These are phyloP conservation scores for Amanita polypyramis DNA, from an alignment of 768 basidiomycete genomes.

Conservation along the genomic window DNA sequence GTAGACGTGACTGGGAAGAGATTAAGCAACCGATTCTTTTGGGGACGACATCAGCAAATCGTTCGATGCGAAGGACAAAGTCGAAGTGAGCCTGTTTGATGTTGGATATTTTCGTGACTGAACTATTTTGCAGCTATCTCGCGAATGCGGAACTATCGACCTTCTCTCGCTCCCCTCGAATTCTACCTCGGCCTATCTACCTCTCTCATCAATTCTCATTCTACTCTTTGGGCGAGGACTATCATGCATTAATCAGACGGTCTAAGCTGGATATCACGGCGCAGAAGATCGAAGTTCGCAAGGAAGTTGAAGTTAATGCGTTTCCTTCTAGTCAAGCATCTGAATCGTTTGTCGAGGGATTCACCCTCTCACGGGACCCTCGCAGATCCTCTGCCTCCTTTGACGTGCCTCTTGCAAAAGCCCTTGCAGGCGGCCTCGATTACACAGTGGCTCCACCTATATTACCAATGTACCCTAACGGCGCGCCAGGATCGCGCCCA, in stretches of 20 bases:
- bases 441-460: slow-evolving; percentile 30
- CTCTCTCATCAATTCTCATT: slow-evolving; percentile 82
- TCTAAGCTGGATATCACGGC: slow-evolving; percentile 50
- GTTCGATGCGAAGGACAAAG: neutral
- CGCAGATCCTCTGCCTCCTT: slow-evolving; percentile 47
- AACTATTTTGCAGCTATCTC: slow-evolving; percentile 39
- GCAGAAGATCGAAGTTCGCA: slow-evolving; percentile 57
- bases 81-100: neutral
- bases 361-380: slow-evolving; percentile 30
- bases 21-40: slow-evolving; percentile 27
- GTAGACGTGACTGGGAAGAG: slow-evolving; percentile 41
- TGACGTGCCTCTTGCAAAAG: slow-evolving; percentile 70
- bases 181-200: slow-evolving; percentile 72
- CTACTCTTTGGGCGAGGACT: slow-evolving; percentile 63
- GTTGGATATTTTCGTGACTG: slow-evolving; percentile 6
- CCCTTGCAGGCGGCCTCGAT: slow-evolving; percentile 55
- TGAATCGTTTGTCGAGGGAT: slow-evolving; percentile 47
- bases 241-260: slow-evolving; percentile 65
- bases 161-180: slow-evolving; percentile 39
- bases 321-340: slow-evolving; percentile 25
- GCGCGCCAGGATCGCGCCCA: slow-evolving; percentile 28
- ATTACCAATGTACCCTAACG: slow-evolving; percentile 80
- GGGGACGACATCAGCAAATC: neutral
- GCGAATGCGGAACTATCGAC: slow-evolving; percentile 80
- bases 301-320: slow-evolving; percentile 58